Percentiles rank a stretch among this genome's conserved stretches.
Conservation (phyloP, 1,139 yeast genomes). For the Saccharomyces hybrid region DNA sequence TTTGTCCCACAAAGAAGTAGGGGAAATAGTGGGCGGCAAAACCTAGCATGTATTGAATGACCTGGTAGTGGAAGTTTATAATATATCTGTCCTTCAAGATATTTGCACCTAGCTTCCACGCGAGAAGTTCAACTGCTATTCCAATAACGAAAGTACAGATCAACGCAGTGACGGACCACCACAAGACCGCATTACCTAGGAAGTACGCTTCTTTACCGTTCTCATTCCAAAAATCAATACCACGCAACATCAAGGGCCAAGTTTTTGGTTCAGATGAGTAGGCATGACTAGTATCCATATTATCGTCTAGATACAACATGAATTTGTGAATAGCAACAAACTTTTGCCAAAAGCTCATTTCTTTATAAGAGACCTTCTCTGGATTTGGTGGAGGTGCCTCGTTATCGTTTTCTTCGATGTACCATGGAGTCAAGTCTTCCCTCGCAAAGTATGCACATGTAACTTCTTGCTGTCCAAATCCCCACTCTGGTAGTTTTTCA, state of each 20-base stretch:
- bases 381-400: slow-evolving; percentile 39
- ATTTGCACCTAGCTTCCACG: slow-evolving; percentile 66
- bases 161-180: slow-evolving; percentile 76
- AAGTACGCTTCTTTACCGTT: slow-evolving; percentile 75
- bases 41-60: slow-evolving; percentile 65
- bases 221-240: slow-evolving; percentile 90
- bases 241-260: slow-evolving; percentile 87
- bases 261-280: slow-evolving; percentile 78
- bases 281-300: slow-evolving; percentile 39
- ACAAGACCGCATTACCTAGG: slow-evolving; percentile 80
- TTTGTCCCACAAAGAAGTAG: slow-evolving; percentile 89
- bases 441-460: slow-evolving; percentile 82
- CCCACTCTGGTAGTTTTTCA: slow-evolving; percentile 90
- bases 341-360: slow-evolving; percentile 59
- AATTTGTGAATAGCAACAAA: slow-evolving; percentile 69
- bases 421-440: slow-evolving; percentile 73
- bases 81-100: slow-evolving; percentile 48
- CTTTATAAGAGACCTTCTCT: slow-evolving; percentile 54
- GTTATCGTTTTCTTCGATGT: slow-evolving; percentile 70
- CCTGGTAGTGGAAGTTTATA: slow-evolving; percentile 65
- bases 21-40: slow-evolving; percentile 84
- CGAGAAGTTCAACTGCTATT: slow-evolving; percentile 48
- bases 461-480: slow-evolving; percentile 94
- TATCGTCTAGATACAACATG: slow-evolving; percentile 90
- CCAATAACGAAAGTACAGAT: slow-evolving; percentile 50